These are phyloP conservation scores for Citrus mangshanensis DNA, from an alignment of 345 rosid species.

Conservation along the genomic window DNA sequence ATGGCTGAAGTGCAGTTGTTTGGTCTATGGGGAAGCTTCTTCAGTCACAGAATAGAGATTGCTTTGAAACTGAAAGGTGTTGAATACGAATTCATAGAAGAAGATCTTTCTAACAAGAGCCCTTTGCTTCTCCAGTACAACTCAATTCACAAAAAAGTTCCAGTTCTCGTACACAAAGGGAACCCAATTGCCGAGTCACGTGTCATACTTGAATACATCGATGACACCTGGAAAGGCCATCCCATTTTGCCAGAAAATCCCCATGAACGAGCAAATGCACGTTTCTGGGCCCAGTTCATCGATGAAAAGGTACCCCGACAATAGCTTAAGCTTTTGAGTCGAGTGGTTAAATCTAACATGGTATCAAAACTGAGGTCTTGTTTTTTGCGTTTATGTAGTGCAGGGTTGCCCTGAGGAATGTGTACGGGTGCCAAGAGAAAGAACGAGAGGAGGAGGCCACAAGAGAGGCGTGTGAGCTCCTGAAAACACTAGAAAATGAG, in stretches of 20 bases:
- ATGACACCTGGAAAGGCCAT: constrained; percentile 45
- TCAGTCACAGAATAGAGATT: constrained; percentile 40
- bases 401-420: constrained; percentile 24
- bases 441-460: constrained; percentile 30
- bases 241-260: constrained; percentile 46
- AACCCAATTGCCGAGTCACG: constrained; percentile 41
- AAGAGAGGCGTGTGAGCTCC: constrained; percentile 37
- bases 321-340: too few species aligned
- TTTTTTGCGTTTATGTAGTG: constrained; percentile 24
- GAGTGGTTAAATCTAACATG: too few species aligned
- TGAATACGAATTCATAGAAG: constrained; percentile 42
- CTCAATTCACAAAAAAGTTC: constrained; percentile 49
- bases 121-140: neutral
- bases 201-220: constrained; percentile 52
- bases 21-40: constrained; percentile 47
- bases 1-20: constrained; percentile 36
- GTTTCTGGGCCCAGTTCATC: constrained; percentile 55
- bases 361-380: neutral
- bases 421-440: constrained; percentile 23
- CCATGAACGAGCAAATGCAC: constrained; percentile 43
- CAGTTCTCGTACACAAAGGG: constrained; percentile 49
- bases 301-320: constrained; percentile 38
- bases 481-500: constrained; percentile 47
- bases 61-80: constrained; percentile 52
- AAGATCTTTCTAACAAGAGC: constrained; percentile 27